Evolutionary conservation across 805 yeast genomes (phyloP), one percentile per base, ranked within the genome.

Genomic region (Pichia heedii): DNA sequence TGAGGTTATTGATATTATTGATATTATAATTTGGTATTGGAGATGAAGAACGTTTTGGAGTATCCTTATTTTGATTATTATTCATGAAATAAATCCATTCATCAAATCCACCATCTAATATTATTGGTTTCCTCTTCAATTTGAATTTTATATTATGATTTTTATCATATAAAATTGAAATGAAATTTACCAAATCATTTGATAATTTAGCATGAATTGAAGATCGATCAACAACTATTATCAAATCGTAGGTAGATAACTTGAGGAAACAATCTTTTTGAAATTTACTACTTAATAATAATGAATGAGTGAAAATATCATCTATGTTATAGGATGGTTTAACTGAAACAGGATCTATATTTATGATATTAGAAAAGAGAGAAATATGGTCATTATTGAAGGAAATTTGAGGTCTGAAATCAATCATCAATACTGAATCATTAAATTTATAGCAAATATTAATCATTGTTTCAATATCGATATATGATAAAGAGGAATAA

Each of bases 261-360:
- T 65, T 59, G 20, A 63, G 58, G 53, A 88, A 88, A 39, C 72
- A 50, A 1, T 53, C 56, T 40, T 71, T 71, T 54, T 86, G 93
- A 4, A 58, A 57, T 13, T 68, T 68, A 2, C 88, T 76, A 15
- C 84, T 68, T 3, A 74, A 69, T 15, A 76, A 58, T 45, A 79
- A 63, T 11, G 90, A 71, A 38, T 74, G 63, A 36, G 68, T 71
- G 51, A 82, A 84, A n/a, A 89, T 62, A 43, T 82, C 90, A n/a
- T 58, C 62, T 52, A 84, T 85, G 0, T 74, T 67, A 54, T 76
- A 74, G 10, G 66, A 63, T 1, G 62, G 58, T 41, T 77, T 62
- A 18, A 80, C 65, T 1, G 77, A 69, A 18, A 73, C 68, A 0
- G 97, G 96, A 42, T 86, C 95, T 18, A 89, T 71, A 56, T 89